Base-by-base conservation (phyloP, 805 yeast genomes). In the Saturnispora saitoi region DNA sequence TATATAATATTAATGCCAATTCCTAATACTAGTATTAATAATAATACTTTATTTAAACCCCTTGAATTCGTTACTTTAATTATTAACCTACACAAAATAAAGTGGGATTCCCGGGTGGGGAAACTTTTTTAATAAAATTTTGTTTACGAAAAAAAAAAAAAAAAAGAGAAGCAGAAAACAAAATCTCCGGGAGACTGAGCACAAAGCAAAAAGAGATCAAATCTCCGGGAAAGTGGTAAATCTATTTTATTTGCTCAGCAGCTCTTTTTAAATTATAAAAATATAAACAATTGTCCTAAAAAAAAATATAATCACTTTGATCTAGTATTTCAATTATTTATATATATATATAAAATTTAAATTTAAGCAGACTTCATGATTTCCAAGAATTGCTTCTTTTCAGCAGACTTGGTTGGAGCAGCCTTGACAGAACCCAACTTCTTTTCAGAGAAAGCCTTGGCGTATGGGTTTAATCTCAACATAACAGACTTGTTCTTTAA, bases 381-480 rank as follows among this genome's bases (percentile, higher is more conserved):
- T 62, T 76, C 72, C 58, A 75, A 68, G 77, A 84, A 83, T 65
- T 75, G 76, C 69, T 83, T 83, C 74, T 83, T 75, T 60, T 87
- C 83, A 69, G 72, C 73, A 64, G 77, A 76, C 67, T 75, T 69
- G 72, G 74, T 71, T 32, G 56, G 45, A 62, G 75, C 81, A 70
- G 72, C 84, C 82, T 86, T 86, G 42, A 73, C 75, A 62, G 90
- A 81, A 68, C 95, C 96, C 63, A 83, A 77, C 77, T 87, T 87
- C 79, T 88, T 82, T 73, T 85, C 89, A 66, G 95, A 69, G 78
- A 82, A 91, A 65, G 91, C 95, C 85, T 87, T 88, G 67, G 99
- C 98, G 83, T 93, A 93, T 63, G 99, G 99, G 96, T 93, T 93
- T 75, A 93, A 85, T 81, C 97, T 88, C 74, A 89, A 83, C 72